phyloP scores from a whole-genome alignment of 225 moss, liverwort and hornwort species.

The Polytrichum formosum region DNA sequence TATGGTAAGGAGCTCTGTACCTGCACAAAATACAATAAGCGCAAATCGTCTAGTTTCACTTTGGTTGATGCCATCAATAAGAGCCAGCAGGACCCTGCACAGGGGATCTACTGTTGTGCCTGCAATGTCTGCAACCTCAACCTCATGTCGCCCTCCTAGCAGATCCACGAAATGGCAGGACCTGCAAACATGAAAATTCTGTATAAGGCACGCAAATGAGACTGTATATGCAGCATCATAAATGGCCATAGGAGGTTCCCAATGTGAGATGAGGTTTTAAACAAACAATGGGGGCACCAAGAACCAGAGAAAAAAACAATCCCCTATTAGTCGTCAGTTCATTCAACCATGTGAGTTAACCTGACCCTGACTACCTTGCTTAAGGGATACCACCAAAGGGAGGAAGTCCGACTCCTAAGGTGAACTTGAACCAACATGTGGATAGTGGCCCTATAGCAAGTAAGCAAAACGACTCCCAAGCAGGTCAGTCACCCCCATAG shows the following conservation, averaged over 20 bases:
- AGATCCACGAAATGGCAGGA: constrained; percentile 85
- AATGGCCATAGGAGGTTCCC: not conserved
- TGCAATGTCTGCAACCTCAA: constrained; percentile 59
- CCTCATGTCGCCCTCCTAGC: constrained; percentile 63
- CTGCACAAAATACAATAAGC: constrained; percentile 83
- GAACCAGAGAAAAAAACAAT: not conserved
- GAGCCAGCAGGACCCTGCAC: constrained; percentile 61
- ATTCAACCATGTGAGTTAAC: too few species aligned
- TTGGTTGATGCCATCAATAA: constrained; percentile 86
- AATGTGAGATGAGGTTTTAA: not conserved
- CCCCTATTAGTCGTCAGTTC: too few species aligned
- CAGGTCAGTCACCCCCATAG: too few species aligned
- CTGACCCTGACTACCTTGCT: too few species aligned
- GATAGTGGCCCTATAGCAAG: too few species aligned
- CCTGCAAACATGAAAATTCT: constrained; percentile 33
- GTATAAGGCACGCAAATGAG: not conserved
- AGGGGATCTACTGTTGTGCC: constrained; percentile 78
- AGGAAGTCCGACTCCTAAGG: not conserved
- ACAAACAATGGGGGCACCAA: not conserved
- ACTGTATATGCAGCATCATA: not conserved
- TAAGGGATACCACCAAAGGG: too few species aligned
- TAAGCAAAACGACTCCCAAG: too few species aligned
- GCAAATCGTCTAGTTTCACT: constrained; percentile 75
- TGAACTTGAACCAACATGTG: too few species aligned
- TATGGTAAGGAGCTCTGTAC: constrained; percentile 14